These are phyloP conservation scores for Pilobolus umbonatus DNA, from an alignment of 192 early-diverging fungal genomes.

Conservation along the genomic window DNA sequence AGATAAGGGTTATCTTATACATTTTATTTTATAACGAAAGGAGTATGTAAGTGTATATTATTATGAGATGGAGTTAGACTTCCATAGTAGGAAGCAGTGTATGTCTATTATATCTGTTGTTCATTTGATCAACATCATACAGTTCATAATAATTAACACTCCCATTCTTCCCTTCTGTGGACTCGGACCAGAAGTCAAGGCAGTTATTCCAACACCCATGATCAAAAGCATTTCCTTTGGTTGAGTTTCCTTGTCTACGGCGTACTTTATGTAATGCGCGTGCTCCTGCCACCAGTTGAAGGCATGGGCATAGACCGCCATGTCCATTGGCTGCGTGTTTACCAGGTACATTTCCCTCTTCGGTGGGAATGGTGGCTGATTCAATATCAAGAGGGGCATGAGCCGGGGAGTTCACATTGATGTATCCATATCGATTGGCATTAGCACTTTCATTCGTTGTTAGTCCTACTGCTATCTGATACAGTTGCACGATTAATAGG, in stretches of 20 bases:
- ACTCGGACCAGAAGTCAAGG: slow-evolving; percentile 75
- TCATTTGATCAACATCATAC: slow-evolving; percentile 36
- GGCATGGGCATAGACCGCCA: slow-evolving; percentile 18
- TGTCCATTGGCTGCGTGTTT: slow-evolving; percentile 7
- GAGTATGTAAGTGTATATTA: no score
- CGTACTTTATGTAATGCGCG: slow-evolving; percentile 20
- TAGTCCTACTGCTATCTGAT: slow-evolving; percentile 68
- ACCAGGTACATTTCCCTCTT: slow-evolving; percentile 31
- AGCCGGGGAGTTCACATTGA: slow-evolving; percentile 29
- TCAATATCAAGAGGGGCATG: slow-evolving; percentile 44
- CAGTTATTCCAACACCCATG: slow-evolving; percentile 78
- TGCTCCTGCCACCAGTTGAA: slow-evolving; percentile 36
- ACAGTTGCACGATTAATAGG: slow-evolving; percentile 68
- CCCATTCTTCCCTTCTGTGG: slow-evolving; percentile 43
- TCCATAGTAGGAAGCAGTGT: not conserved
- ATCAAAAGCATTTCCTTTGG: slow-evolving; percentile 68
- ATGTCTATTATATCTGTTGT: not conserved
- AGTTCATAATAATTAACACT: slow-evolving; percentile 58
- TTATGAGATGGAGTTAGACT: no score
- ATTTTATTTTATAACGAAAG: not conserved
- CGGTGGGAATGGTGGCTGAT: slow-evolving; percentile 39
- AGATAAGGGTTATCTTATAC: no score
- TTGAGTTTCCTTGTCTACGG: slow-evolving; percentile 19
- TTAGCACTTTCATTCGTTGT: slow-evolving; percentile 94
- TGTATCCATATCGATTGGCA: slow-evolving; percentile 60